Evolutionary conservation across 257 asterid genomes (phyloP).

Genomic region (Fraxinus cuspidata): DNA sequence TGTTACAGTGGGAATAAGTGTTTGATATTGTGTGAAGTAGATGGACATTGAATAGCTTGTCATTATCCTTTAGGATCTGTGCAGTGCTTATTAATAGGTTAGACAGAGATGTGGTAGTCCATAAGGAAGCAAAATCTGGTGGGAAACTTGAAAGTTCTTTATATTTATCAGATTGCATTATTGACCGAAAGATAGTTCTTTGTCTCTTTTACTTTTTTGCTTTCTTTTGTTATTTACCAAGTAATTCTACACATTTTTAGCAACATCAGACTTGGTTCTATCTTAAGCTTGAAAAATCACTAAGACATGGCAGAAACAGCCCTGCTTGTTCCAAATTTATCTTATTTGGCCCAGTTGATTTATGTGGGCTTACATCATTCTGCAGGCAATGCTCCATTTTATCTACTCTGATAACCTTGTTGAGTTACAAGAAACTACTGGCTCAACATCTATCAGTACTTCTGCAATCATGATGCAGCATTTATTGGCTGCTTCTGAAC

Average conservation of each 20-base stretch:
- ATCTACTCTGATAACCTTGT: slow-evolving; percentile 80
- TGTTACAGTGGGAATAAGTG: not conserved
- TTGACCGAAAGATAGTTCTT: not conserved
- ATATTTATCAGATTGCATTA: slow-evolving; percentile 2
- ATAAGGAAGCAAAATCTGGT: slow-evolving; percentile 1
- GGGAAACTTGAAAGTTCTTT: not conserved
- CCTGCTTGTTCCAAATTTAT: slow-evolving; percentile 3
- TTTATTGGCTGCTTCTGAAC: slow-evolving; percentile 94
- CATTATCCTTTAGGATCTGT: slow-evolving; percentile 13
- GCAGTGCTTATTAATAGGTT: slow-evolving; percentile 1
- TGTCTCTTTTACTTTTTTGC: not conserved
- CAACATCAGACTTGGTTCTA: not conserved
- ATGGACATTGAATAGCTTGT: not conserved
- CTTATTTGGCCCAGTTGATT: not conserved
- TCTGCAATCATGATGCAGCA: slow-evolving; percentile 81
- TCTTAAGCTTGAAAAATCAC: slow-evolving; percentile 1
- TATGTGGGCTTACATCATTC: slow-evolving; percentile 26
- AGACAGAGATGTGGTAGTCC: not conserved
- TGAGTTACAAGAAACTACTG: slow-evolving; percentile 53
- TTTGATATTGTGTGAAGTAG: not conserved
- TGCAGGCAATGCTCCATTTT: slow-evolving; percentile 89
- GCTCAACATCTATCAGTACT: slow-evolving; percentile 53
- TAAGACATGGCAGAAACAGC: not conserved
- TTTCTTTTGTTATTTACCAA: not conserved
- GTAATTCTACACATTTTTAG: not conserved